Conservation (phyloP, 2,329 filamentous ascomycete genomes). For the Capronia epimyces region DNA sequence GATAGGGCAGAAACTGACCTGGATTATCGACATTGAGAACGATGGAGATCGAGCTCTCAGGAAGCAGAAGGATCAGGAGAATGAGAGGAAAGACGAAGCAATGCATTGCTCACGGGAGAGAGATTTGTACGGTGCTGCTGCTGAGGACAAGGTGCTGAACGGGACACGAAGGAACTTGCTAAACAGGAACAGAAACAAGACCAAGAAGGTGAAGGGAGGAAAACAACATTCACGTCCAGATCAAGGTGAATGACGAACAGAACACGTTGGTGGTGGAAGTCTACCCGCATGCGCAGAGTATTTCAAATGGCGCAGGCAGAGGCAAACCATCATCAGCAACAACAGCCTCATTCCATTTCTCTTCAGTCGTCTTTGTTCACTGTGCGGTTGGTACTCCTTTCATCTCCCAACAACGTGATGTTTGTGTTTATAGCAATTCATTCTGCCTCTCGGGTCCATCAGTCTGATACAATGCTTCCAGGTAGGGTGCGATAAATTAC, state of each 20-base stretch:
- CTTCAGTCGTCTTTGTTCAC: background rate
- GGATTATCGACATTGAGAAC: slow-evolving; percentile 31
- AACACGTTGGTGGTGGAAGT: background rate
- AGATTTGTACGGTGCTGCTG: background rate
- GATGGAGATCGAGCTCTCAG: slow-evolving; percentile 22
- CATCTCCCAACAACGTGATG: background rate
- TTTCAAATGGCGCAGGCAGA: slow-evolving; percentile 1
- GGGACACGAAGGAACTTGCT: background rate
- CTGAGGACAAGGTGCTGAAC: background rate
- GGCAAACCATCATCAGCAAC: background rate
- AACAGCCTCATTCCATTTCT: background rate
- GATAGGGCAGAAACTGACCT: slow-evolving; percentile 24
- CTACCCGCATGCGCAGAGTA: background rate
- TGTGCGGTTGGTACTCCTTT: background rate
- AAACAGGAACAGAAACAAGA: background rate
- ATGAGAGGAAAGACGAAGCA: background rate
- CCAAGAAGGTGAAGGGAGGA: background rate
- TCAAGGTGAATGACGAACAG: background rate
- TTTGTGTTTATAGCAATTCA: background rate
- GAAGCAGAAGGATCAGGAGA: slow-evolving; percentile 3
- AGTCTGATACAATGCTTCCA: background rate
- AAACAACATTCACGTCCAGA: background rate
- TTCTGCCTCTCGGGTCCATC: background rate
- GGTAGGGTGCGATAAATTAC: background rate
- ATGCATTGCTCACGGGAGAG: slow-evolving; percentile 5